phyloP scores from a whole-genome alignment of 163 green algal species.

The Chlamydomonas reinhardtii region DNA sequence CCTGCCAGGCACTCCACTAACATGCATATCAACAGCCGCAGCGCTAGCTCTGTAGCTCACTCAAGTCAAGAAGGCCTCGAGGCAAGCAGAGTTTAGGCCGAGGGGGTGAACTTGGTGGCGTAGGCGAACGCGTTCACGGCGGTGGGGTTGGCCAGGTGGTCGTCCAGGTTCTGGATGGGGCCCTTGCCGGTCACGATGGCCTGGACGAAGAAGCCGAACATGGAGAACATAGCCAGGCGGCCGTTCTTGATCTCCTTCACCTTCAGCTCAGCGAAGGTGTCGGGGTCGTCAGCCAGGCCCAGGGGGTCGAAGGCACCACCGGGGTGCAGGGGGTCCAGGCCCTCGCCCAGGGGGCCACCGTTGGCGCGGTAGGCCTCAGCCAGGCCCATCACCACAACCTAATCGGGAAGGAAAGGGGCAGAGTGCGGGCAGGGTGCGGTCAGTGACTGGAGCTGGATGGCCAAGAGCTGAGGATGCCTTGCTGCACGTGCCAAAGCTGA shows the following conservation, averaged over 20 bases:
- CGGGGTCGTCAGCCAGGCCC: conserved; percentile 85
- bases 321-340: conserved; percentile 87
- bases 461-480: no score
- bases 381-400: conserved; percentile 86
- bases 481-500: no score
- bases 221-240: conserved; percentile 90
- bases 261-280: conserved; percentile 89
- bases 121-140: conserved; percentile 71
- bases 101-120: conserved; percentile 75
- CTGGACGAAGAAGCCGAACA: conserved; percentile 92
- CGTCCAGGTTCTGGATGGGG: conserved; percentile 70
- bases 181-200: conserved; percentile 71
- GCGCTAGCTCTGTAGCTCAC: not conserved
- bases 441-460: no score
- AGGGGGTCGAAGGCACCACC: conserved; percentile 91
- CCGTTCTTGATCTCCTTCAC: conserved; percentile 94
- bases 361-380: conserved; percentile 94
- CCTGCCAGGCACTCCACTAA: no score
- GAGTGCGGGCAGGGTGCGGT: no score
- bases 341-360: conserved; percentile 70
- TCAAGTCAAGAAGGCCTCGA: not conserved
- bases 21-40: no score
- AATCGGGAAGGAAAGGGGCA: not conserved
- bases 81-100: conserved; percentile 31
- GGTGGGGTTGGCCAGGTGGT: conserved; percentile 71